Evolutionary conservation across 345 rosid species (phyloP).

Genomic region (Corchorus olitorius): DNA sequence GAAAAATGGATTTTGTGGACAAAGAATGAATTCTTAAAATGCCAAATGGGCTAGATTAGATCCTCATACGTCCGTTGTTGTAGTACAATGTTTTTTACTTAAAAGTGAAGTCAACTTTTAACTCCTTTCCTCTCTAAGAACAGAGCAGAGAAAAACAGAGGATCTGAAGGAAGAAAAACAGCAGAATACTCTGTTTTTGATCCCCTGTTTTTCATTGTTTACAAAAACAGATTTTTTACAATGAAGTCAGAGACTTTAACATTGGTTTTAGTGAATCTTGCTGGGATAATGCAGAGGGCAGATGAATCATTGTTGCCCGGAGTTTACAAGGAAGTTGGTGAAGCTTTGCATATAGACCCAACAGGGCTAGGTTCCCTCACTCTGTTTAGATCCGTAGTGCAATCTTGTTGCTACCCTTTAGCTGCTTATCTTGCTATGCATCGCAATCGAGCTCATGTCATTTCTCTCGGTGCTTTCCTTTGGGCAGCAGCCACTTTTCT

Average conservation of each 20-base stretch:
- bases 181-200: not conserved
- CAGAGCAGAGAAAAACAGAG: slow-evolving; percentile 7
- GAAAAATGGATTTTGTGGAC: too few species aligned
- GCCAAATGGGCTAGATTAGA: not conserved
- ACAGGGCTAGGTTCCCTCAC: slow-evolving; percentile 63
- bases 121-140: not conserved
- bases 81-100: not conserved
- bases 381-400: slow-evolving; percentile 66
- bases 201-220: not conserved
- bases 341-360: slow-evolving; percentile 56
- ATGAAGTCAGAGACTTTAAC: slow-evolving; percentile 59
- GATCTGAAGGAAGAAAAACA: not conserved
- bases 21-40: too few species aligned
- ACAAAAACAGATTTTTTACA: not conserved
- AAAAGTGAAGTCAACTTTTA: not conserved
- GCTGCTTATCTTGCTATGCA: slow-evolving; percentile 62
- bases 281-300: slow-evolving; percentile 64
- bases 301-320: slow-evolving; percentile 72
- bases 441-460: slow-evolving; percentile 68
- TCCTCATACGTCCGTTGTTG: not conserved
- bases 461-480: slow-evolving; percentile 69
- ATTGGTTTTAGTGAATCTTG: slow-evolving; percentile 61
- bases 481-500: slow-evolving; percentile 74
- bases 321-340: slow-evolving; percentile 70
- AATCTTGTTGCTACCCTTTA: slow-evolving; percentile 57